Conservation (phyloP, 768 basidiomycete genomes). For the Collybia sp. region DNA sequence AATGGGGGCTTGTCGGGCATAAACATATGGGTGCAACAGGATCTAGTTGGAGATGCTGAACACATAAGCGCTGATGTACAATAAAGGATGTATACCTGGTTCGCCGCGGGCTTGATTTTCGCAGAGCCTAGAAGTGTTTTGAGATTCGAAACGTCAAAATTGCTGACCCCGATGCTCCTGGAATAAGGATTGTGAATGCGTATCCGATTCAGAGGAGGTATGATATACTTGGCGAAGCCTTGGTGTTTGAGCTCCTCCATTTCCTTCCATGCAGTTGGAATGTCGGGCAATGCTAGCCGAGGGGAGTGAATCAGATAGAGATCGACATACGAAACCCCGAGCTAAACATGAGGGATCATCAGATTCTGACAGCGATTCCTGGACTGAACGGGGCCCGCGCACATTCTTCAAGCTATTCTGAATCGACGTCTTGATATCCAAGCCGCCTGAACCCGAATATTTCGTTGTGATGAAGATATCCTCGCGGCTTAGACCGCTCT, state of each 20-base stretch:
- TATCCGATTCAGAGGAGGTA: not conserved
- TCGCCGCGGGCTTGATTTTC: slow-evolving; percentile 60
- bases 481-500: slow-evolving; percentile 51
- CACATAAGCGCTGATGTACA: not conserved
- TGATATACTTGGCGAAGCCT: slow-evolving; percentile 51
- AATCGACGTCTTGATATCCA: slow-evolving; percentile 52
- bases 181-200: not conserved
- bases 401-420: slow-evolving; percentile 53
- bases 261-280: slow-evolving; percentile 56
- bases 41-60: slow-evolving; percentile 38
- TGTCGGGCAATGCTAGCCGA: slow-evolving; percentile 47
- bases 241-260: slow-evolving; percentile 58
- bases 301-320: slow-evolving; percentile 69
- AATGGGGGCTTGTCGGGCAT: slow-evolving; percentile 43
- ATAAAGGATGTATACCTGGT: slow-evolving; percentile 48
- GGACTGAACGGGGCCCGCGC: slow-evolving; percentile 18
- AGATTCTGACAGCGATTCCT: not conserved
- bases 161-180: slow-evolving; percentile 73
- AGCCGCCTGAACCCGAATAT: slow-evolving; percentile 45
- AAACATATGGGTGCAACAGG: slow-evolving; percentile 67
- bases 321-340: slow-evolving; percentile 63
- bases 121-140: slow-evolving; percentile 50
- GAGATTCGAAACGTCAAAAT: slow-evolving; percentile 55
- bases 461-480: slow-evolving; percentile 67
- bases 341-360: slow-evolving; percentile 26